phyloP scores from a whole-genome alignment of 23 red algal species.

The Gracilariopsis chorda region DNA sequence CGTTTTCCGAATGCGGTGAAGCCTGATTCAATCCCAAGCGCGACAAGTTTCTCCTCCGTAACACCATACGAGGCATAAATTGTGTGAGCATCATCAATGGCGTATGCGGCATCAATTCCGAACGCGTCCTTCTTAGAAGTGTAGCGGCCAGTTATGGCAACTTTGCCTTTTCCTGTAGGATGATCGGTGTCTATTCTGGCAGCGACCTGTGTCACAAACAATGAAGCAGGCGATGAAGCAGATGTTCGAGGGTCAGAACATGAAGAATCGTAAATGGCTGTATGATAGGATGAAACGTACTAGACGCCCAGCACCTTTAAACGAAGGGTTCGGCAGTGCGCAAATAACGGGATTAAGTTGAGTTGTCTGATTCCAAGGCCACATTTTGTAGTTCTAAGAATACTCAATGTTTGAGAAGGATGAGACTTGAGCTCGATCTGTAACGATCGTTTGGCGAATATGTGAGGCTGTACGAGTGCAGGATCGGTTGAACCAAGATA shows the following conservation, averaged over 20 bases:
- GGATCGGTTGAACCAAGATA: too few relatives aligned
- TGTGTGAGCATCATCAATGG: constrained; percentile 20
- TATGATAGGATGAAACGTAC: too few relatives aligned
- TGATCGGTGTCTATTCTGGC: constrained; percentile 70
- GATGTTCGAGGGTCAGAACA: too few relatives aligned
- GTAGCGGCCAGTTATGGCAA: constrained; percentile 63
- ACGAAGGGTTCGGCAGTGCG: not conserved
- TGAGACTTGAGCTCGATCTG: too few relatives aligned
- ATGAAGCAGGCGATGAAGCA: too few relatives aligned
- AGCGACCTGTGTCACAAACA: constrained; percentile 11
- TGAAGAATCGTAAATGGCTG: too few relatives aligned
- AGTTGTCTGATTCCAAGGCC: not conserved
- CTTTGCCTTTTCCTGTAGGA: constrained; percentile 57
- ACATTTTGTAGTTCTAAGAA: not conserved
- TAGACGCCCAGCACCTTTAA: too few relatives aligned
- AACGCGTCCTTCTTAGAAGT: constrained; percentile 59
- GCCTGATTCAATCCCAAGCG: constrained; percentile 68
- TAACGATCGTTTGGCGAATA: too few relatives aligned
- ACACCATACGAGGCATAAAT: constrained; percentile 65
- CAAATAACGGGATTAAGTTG: not conserved
- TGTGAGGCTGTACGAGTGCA: too few relatives aligned
- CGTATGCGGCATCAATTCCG: constrained; percentile 55
- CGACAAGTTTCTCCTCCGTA: constrained; percentile 42
- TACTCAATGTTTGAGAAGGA: too few relatives aligned
- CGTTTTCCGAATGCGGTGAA: constrained; percentile 31